Evolutionary conservation across 441 rosid species (phyloP).

Genomic region (Mallotus repandus): DNA sequence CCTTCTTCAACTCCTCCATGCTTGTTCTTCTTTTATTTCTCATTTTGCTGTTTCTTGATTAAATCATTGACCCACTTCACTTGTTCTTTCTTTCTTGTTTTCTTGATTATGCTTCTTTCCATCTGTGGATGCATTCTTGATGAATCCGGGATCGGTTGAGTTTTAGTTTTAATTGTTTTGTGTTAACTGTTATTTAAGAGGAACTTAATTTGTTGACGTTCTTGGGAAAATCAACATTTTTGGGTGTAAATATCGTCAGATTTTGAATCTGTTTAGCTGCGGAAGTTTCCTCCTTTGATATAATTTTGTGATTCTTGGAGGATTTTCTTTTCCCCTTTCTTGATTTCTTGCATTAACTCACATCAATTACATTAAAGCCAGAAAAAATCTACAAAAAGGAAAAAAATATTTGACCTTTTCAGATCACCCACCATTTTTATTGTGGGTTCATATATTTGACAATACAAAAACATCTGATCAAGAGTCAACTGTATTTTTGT

Average conservation of each 20-base stretch:
- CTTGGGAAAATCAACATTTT: constrained; percentile 16
- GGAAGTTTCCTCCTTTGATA: constrained; percentile 35
- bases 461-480: not conserved
- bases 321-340: constrained; percentile 26
- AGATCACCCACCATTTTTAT: constrained; percentile 61
- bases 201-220: not conserved
- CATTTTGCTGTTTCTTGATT: constrained; percentile 59
- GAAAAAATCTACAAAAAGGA: constrained; percentile 8
- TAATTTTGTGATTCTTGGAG: constrained; percentile 51
- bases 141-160: constrained; percentile 41
- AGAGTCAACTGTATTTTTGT: constrained; percentile 23
- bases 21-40: constrained; percentile 64
- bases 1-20: constrained; percentile 16
- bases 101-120: constrained; percentile 32
- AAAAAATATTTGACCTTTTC: not conserved
- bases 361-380: constrained; percentile 14
- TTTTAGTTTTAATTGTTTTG: not conserved
- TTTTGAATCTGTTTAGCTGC: not conserved
- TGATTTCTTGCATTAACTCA: not conserved
- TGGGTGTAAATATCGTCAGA: constrained; percentile 42
- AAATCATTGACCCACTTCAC: not conserved
- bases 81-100: not conserved
- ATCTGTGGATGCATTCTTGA: constrained; percentile 38
- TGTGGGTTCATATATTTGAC: constrained; percentile 38
- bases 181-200: not conserved